phyloP scores from a whole-genome alignment of 2,329 filamentous ascomycete genomes.

The Alternaria solani region DNA sequence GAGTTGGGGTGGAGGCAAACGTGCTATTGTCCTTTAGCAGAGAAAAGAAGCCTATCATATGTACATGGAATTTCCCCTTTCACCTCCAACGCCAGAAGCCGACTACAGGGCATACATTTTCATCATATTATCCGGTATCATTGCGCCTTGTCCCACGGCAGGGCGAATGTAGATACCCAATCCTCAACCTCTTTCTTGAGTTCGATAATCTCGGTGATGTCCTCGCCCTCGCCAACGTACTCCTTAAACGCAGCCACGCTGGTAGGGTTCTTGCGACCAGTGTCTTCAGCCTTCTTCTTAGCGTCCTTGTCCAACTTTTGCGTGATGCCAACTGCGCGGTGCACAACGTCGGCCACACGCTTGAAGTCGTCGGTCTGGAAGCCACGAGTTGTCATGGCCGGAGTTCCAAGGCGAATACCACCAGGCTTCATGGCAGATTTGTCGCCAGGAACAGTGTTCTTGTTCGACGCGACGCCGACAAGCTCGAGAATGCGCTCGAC shows the following conservation, averaged over 20 bases:
- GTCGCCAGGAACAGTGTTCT: slow-evolving; percentile 98
- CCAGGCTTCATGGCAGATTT: slow-evolving; percentile 94
- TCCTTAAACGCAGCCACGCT: slow-evolving; percentile 53
- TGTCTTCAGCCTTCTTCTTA: slow-evolving; percentile 49
- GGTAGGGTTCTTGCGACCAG: slow-evolving; percentile 49
- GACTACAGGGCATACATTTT: slow-evolving; percentile 19
- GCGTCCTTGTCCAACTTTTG: slow-evolving; percentile 53
- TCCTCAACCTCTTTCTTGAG: slow-evolving; percentile 53
- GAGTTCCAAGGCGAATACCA: slow-evolving; percentile 94
- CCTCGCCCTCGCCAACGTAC: slow-evolving; percentile 52
- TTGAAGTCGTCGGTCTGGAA: slow-evolving; percentile 93
- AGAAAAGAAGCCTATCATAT: slow-evolving; percentile 17
- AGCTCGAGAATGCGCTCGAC: slow-evolving; percentile 96
- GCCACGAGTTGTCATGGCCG: slow-evolving; percentile 95
- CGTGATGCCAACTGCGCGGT: slow-evolving; percentile 53
- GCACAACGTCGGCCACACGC: slow-evolving; percentile 60
- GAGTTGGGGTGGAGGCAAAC: slow-evolving; percentile 3
- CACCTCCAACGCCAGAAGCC: slow-evolving; percentile 27
- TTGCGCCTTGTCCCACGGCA: slow-evolving; percentile 50
- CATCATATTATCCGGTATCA: slow-evolving; percentile 18
- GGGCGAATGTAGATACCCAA: slow-evolving; percentile 53
- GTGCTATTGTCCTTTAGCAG: slow-evolving; percentile 14
- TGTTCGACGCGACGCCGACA: slow-evolving; percentile 99
- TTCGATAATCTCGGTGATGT: slow-evolving; percentile 53
- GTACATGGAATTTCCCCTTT: slow-evolving; percentile 26